phyloP scores from a whole-genome alignment of 2,329 filamentous ascomycete species.

The Aspergillus tubingensis region DNA sequence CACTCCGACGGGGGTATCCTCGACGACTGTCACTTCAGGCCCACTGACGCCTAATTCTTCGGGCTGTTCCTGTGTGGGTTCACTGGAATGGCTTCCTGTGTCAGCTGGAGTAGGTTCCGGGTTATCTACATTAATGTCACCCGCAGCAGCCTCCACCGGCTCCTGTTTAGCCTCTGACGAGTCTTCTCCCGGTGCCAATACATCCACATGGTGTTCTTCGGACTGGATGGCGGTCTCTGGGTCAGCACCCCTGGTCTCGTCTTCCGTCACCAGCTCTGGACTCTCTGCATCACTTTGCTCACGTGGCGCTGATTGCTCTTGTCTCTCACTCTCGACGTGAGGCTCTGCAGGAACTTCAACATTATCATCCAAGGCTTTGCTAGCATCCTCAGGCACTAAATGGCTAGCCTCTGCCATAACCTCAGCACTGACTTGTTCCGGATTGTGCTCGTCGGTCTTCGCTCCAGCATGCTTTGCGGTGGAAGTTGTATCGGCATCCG shows the following conservation, averaged over 20 bases:
- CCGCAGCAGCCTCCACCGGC: background rate
- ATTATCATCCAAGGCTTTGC: background rate
- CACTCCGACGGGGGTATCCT: background rate
- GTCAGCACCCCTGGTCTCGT: background rate
- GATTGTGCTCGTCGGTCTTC: background rate
- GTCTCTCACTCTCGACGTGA: background rate
- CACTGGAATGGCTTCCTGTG: slow-evolving; percentile 2
- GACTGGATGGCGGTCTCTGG: background rate
- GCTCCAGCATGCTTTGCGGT: background rate
- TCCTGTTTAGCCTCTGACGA: background rate
- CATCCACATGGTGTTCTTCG: background rate
- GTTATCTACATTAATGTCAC: background rate
- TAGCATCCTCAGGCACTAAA: background rate
- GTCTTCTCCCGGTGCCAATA: background rate
- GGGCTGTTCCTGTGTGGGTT: slow-evolving; percentile 5
- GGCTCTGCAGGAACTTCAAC: background rate
- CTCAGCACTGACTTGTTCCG: background rate
- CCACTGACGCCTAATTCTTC: slow-evolving; percentile 13
- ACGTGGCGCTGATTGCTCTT: background rate
- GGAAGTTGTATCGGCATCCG: background rate
- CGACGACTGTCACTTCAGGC: background rate
- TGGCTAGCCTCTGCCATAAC: background rate
- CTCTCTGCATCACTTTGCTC: background rate
- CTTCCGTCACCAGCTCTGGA: background rate
- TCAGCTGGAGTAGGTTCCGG: slow-evolving; percentile 11